Conservation (phyloP, 2,329 filamentous ascomycete genomes). For the Alternaria incomplexa region DNA sequence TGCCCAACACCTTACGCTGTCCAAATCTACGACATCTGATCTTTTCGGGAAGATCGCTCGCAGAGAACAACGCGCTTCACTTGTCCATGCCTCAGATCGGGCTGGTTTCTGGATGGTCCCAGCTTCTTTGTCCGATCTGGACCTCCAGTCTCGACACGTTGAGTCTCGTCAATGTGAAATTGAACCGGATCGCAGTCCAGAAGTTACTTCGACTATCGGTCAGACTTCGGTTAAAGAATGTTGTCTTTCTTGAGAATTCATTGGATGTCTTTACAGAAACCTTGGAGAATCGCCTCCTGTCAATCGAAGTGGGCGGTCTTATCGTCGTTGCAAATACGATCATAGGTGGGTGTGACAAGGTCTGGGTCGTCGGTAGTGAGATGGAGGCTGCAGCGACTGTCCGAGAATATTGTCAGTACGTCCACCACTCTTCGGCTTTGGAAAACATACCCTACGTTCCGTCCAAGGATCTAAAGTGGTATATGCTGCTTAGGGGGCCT, state of each 20-base stretch:
- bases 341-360: neutral
- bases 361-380: neutral
- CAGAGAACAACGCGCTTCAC: neutral
- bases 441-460: neutral
- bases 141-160: neutral
- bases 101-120: neutral
- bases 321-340: neutral
- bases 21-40: neutral
- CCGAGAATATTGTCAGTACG: neutral
- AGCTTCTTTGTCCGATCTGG: neutral
- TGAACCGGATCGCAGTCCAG: neutral
- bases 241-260: neutral
- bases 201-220: neutral
- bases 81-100: neutral
- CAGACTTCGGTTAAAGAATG: neutral
- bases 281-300: neutral
- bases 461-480: neutral
- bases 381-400: neutral
- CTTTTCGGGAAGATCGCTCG: neutral
- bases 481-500: neutral
- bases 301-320: neutral
- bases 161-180: neutral
- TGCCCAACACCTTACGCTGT: neutral
- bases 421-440: neutral
- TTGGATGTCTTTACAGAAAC: neutral